Evolutionary conservation across 495 filamentous ascomycete genomes (phyloP), one percentile per base, ranked within the genome.

Genomic region (Aspergillus asperescens): DNA sequence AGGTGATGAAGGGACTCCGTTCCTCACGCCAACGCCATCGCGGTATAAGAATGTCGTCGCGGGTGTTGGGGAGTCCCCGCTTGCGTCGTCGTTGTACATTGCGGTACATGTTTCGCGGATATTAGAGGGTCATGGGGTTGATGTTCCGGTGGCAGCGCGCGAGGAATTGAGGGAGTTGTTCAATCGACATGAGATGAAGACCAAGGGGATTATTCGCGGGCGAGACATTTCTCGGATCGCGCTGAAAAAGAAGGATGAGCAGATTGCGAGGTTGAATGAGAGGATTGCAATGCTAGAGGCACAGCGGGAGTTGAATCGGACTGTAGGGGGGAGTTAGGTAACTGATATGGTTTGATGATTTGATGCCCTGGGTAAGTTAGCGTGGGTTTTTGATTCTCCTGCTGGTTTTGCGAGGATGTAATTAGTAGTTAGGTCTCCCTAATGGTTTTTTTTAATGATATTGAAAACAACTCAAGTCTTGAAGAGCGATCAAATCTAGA

Each of bases 161-260:
- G 64, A 72, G 7, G 71, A 68, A 22, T 45, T 86, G 1, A 69
- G 71, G 3, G 56, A 59, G 19, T 57, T 80, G 3, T 67, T 89
- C 15, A 76, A 81, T 28, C 72, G 64, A 31, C 76, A 86, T 55
- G 79, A 81, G 9, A 62, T 81, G 45, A 74, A 71, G 32, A 72
- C 66, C 7, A 73, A 70, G 53, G 86, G 86, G 1, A 73, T 87
- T 16, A 70, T 75, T 23, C 74, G 74, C 3, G 84, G 82, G 0
- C 65, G 87, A 5, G 86, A 91, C 49, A 77, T 84, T 18, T 70
- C 79, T 1, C 65, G 88, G 22, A 66, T 74, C 1, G 76, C 78
- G 5, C 54, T 86, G n/a, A 82, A 80, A 61, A 74, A 72, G 20
- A 83, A 84, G 38, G 82, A 90, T 38, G 69, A 70, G 2, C 75